phyloP scores from a whole-genome alignment of 1,284 basidiomycete species.

The Apiotrichum akiyoshidainum region DNA sequence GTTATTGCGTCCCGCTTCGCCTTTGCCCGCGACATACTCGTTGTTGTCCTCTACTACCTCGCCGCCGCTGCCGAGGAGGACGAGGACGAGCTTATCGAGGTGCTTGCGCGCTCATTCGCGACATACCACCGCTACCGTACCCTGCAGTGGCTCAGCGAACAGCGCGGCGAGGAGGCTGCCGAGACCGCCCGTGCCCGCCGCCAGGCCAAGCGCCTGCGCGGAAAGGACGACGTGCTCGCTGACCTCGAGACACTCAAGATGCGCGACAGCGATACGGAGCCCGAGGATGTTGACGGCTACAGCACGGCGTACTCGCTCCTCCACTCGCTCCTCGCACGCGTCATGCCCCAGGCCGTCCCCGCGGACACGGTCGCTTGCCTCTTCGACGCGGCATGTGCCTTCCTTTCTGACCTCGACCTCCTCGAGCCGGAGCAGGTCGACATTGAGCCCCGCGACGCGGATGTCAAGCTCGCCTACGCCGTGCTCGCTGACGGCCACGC shows the following conservation, averaged over 20 bases:
- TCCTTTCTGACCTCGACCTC: constrained; percentile 20
- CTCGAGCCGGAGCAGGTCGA: constrained; percentile 23
- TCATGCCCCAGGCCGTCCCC: constrained; percentile 39
- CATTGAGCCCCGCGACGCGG: constrained; percentile 44
- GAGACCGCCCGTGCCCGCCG: constrained; percentile 20
- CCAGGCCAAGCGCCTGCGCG: constrained; percentile 22
- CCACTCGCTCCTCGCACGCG: constrained; percentile 61
- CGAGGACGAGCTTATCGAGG: constrained; percentile 33
- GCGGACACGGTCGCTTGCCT: constrained; percentile 55
- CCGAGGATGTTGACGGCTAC: constrained; percentile 30
- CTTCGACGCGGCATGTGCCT: constrained; percentile 14
- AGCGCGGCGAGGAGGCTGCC: constrained; percentile 29
- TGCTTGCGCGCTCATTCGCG: constrained; percentile 36
- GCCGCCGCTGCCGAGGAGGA: constrained; percentile 31
- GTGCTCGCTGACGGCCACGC: constrained; percentile 66
- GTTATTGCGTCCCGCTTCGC: constrained; percentile 39
- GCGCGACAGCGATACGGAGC: constrained; percentile 22
- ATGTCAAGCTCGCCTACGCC: constrained; percentile 67
- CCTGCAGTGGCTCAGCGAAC: constrained; percentile 42
- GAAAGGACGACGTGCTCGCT: constrained; percentile 32
- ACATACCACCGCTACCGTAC: constrained; percentile 45
- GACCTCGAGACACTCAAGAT: constrained; percentile 53
- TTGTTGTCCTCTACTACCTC: constrained; percentile 44
- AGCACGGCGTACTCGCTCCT: constrained; percentile 64
- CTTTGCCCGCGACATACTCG: constrained; percentile 41